These are phyloP conservation scores for Mrakia frigida DNA, from an alignment of 768 basidiomycete genomes.

Conservation along the genomic window DNA sequence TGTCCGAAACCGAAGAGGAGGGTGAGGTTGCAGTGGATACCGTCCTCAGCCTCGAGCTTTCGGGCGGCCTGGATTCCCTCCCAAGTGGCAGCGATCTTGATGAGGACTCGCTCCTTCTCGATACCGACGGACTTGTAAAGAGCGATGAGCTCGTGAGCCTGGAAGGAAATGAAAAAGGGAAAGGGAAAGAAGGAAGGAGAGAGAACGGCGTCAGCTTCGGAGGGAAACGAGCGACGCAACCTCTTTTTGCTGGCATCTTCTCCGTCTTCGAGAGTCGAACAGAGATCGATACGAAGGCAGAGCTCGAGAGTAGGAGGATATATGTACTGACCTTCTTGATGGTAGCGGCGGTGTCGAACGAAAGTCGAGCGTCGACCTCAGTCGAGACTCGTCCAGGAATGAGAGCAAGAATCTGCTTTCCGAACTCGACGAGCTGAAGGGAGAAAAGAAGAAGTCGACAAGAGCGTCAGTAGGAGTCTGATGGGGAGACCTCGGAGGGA, in stretches of 20 bases:
- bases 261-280: not conserved
- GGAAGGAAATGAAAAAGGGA: slow-evolving; percentile 30
- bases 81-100: slow-evolving; percentile 99
- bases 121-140: slow-evolving; percentile 93
- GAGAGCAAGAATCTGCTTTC: slow-evolving; percentile 87
- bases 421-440: slow-evolving; percentile 87
- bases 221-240: not conserved
- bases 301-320: not conserved
- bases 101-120: slow-evolving; percentile 86
- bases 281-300: not conserved
- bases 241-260: too few relatives aligned
- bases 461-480: not conserved
- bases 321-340: slow-evolving; percentile 64
- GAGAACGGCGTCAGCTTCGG: slow-evolving; percentile 11
- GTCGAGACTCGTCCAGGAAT: slow-evolving; percentile 98
- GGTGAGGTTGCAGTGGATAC: slow-evolving; percentile 98
- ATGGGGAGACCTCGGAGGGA: too few relatives aligned
- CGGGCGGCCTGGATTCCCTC: slow-evolving; percentile 99
- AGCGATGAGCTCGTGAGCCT: slow-evolving; percentile 66
- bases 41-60: slow-evolving; percentile 84
- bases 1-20: slow-evolving; percentile 98
- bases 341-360: slow-evolving; percentile 89
- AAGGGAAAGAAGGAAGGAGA: not conserved
- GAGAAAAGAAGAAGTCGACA: not conserved
- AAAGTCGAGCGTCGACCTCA: slow-evolving; percentile 95